A percentile compares a stretch with the other conserved stretches of the same genome.
phyloP scores from a whole-genome alignment of 768 basidiomycete species.

The Lactarius evosmus region DNA sequence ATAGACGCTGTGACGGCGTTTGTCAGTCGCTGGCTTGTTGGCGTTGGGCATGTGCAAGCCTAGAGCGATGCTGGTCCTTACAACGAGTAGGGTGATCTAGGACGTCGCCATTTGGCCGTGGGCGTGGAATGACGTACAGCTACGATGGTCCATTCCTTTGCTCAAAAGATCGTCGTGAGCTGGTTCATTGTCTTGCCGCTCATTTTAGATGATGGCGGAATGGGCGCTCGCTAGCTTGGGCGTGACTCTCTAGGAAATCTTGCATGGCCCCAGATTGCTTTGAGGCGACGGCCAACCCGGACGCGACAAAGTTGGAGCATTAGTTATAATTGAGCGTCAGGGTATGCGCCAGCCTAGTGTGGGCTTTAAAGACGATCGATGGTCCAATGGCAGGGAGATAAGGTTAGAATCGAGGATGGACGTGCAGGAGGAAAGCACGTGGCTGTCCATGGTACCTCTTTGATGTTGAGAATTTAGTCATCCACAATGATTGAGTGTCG shows the following conservation, averaged over 20 bases:
- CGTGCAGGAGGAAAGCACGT: constrained; percentile 46
- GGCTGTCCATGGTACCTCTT: constrained; percentile 91
- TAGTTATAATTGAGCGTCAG: constrained; percentile 94
- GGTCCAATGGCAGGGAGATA: no score
- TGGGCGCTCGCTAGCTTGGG: constrained; percentile 83
- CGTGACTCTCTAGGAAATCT: constrained; percentile 56
- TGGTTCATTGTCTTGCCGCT: constrained; percentile 68
- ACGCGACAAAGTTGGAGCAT: constrained; percentile 92
- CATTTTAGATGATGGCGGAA: constrained; percentile 59
- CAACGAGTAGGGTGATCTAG: no score
- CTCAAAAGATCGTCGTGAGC: constrained; percentile 76
- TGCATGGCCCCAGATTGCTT: constrained; percentile 78
- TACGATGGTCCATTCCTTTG: constrained; percentile 84
- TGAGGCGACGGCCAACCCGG: constrained; percentile 81
- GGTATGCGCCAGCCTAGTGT: constrained; percentile 75
- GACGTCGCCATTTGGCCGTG: neutral
- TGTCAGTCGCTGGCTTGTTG: no score
- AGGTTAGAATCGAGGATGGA: neutral
- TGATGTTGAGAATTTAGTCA: constrained; percentile 98
- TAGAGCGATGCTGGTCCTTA: no score
- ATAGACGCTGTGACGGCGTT: no score
- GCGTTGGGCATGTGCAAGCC: no score
- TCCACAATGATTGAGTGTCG: constrained; percentile 70
- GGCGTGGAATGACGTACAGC: constrained; percentile 52
- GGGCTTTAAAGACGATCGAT: constrained; percentile 76